Evolutionary conservation across 1,139 yeast species (phyloP).

Genomic region (Geotrichum armillariae): DNA sequence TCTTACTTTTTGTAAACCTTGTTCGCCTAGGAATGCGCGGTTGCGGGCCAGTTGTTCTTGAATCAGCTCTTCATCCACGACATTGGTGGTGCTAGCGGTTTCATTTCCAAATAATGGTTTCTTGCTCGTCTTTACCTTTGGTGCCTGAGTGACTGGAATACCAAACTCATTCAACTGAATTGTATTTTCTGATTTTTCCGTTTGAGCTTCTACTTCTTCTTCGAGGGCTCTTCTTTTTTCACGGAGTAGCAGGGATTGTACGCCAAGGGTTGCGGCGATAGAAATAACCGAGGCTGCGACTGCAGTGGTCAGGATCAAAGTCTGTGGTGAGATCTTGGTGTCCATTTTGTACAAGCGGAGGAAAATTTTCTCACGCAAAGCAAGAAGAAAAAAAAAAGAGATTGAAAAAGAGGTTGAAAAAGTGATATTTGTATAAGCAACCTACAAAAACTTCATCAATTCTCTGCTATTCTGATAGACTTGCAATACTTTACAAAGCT

Average conservation of each 20-base stretch:
- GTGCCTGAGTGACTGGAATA: slow-evolving; percentile 12
- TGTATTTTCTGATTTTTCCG: slow-evolving; percentile 5
- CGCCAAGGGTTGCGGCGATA: slow-evolving; percentile 24
- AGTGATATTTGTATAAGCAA: slow-evolving; percentile 1
- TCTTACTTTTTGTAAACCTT: slow-evolving; percentile 77
- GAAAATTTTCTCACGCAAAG: not conserved
- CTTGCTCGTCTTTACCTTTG: not conserved
- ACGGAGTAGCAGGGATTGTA: slow-evolving; percentile 18
- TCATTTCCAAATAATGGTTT: slow-evolving; percentile 18
- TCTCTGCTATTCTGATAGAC: no score
- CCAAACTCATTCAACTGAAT: slow-evolving; percentile 23
- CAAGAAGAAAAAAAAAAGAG: not conserved
- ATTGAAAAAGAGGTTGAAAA: not conserved
- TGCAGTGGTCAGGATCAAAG: slow-evolving; percentile 22
- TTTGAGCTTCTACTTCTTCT: slow-evolving; percentile 18
- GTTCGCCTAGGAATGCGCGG: slow-evolving; percentile 84
- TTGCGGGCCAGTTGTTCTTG: slow-evolving; percentile 92
- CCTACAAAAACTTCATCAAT: not conserved
- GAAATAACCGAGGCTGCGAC: slow-evolving; percentile 23
- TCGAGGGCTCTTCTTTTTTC: slow-evolving; percentile 20
- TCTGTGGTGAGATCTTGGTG: slow-evolving; percentile 19
- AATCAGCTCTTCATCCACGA: slow-evolving; percentile 68
- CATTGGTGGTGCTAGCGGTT: not conserved
- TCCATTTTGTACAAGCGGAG: slow-evolving; percentile 4
- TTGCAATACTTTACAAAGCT: no score